Percentiles rank a stretch among this genome's conserved stretches.
Evolutionary conservation across 2,329 filamentous ascomycete species (phyloP).

Genomic region (Zymoseptoria ardabiliae): DNA sequence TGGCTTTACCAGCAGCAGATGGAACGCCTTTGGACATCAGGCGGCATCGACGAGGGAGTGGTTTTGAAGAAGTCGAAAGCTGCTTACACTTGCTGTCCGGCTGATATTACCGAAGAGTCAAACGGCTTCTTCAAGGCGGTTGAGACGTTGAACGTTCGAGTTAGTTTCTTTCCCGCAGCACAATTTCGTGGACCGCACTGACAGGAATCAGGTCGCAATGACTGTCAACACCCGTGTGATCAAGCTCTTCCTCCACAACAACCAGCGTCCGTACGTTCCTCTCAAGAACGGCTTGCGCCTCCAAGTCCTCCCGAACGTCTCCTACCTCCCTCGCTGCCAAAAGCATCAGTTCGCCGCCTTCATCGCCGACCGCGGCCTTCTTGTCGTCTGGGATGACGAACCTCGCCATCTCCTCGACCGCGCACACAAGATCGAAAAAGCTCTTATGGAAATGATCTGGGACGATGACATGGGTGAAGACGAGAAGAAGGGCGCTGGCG

Average conservation of each 20-base stretch:
- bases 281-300: conserved; percentile 51
- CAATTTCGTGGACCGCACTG: not conserved
- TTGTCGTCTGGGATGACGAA: conserved; percentile 60
- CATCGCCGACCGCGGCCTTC: conserved; percentile 49
- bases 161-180: conserved; percentile 28
- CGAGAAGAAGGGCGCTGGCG: conserved; percentile 36
- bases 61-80: conserved; percentile 47
- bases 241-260: conserved; percentile 50
- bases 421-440: conserved; percentile 45
- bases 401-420: conserved; percentile 49
- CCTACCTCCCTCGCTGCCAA: conserved; percentile 51
- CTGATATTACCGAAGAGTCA: conserved; percentile 38
- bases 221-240: conserved; percentile 60
- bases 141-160: conserved; percentile 46
- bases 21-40: conserved; percentile 46
- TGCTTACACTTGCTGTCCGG: conserved; percentile 46
- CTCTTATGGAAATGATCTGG: conserved; percentile 55
- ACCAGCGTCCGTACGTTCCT: conserved; percentile 49
- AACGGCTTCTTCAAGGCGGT: conserved; percentile 46
- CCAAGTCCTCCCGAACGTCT: conserved; percentile 54
- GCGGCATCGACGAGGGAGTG: conserved; percentile 46
- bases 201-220: conserved; percentile 50
- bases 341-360: conserved; percentile 62
- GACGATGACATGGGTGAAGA: conserved; percentile 36
- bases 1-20: conserved; percentile 57